Conservation (phyloP, 495 filamentous ascomycete genomes). For the Neurospora tetraspora region DNA sequence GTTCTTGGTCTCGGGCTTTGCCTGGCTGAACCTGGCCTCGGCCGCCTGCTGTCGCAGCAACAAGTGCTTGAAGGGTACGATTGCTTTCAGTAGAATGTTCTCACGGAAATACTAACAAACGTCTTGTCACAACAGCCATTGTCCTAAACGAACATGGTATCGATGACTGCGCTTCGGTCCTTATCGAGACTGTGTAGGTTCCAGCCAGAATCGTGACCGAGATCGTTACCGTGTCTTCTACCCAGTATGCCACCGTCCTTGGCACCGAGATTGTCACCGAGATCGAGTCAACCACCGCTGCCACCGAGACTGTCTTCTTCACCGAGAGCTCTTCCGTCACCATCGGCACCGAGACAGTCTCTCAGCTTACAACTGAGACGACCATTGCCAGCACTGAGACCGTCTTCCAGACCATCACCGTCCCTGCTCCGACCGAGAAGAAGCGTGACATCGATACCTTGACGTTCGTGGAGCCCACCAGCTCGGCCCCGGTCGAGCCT, state of each 20-base stretch:
- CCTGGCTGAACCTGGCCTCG: slow-evolving; percentile 5
- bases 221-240: not conserved
- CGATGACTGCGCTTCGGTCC: slow-evolving; percentile 4
- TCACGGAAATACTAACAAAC: not conserved
- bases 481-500: not conserved
- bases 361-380: not conserved
- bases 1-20: slow-evolving; percentile 3
- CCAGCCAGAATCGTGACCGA: slow-evolving; percentile 4
- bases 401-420: not conserved
- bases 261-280: not conserved
- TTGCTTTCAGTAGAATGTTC: not conserved
- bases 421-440: not conserved
- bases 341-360: not conserved
- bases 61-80: slow-evolving; percentile 8
- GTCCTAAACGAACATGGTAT: not conserved
- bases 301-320: slow-evolving; percentile 4
- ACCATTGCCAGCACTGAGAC: slow-evolving; percentile 1
- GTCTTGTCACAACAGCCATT: not conserved
- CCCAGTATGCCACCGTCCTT: slow-evolving; percentile 3
- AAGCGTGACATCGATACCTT: not conserved
- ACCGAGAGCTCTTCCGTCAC: slow-evolving; percentile 4
- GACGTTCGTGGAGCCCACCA: not conserved
- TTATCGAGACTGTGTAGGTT: slow-evolving; percentile 7
- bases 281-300: not conserved
- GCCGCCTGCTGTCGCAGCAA: slow-evolving; percentile 11